Conservation (phyloP, 192 early-diverging fungal genomes). For the Podila epicladia region DNA sequence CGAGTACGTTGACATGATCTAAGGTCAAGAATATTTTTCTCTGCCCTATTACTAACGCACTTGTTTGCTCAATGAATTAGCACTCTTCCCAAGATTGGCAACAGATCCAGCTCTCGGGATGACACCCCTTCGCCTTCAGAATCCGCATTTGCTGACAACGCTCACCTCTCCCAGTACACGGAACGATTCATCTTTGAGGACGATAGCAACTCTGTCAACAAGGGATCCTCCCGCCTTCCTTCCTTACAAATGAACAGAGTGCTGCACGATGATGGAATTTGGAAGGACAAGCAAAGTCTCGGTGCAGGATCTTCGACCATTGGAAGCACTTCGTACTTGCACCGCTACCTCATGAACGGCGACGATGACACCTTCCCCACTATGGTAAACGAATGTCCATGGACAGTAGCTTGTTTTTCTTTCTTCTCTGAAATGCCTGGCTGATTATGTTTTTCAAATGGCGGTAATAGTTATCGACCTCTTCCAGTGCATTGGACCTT, state of each 20-base stretch:
- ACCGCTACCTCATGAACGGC: constrained; percentile 51
- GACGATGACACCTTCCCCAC: constrained; percentile 58
- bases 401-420: constrained; percentile 5
- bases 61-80: constrained; percentile 12
- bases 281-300: constrained; percentile 43
- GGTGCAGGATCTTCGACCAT: constrained; percentile 23
- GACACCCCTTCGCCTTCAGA: constrained; percentile 32
- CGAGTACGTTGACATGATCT: constrained; percentile 21
- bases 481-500: constrained; percentile 55
- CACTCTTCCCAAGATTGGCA: constrained; percentile 43
- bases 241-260: constrained; percentile 49
- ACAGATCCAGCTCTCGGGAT: constrained; percentile 18
- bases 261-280: constrained; percentile 42
- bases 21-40: no score
- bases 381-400: constrained; percentile 25
- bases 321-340: constrained; percentile 44
- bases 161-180: constrained; percentile 53
- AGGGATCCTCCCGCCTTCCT: constrained; percentile 8
- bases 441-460: background rate
- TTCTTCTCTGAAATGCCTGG: background rate
- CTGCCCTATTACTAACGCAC: background rate
- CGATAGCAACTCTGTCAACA: constrained; percentile 38
- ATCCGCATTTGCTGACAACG: constrained; percentile 40
- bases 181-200: constrained; percentile 60
- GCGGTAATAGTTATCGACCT: constrained; percentile 50